These are phyloP conservation scores for Nephelium lappaceum DNA, from an alignment of 345 rosid species.

Conservation along the genomic window DNA sequence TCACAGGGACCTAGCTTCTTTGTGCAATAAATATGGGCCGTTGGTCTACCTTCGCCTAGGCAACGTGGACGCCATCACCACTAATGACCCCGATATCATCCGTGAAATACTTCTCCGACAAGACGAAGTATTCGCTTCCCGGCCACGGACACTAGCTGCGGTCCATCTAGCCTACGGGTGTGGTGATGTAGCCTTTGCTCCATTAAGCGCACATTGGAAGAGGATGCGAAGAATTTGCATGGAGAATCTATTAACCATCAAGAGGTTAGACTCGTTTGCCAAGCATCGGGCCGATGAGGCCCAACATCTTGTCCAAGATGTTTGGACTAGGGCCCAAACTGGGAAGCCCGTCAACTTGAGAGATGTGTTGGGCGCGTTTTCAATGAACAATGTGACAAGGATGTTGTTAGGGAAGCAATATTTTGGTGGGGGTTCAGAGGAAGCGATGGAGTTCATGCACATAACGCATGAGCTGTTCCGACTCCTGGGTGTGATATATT, in stretches of 20 bases:
- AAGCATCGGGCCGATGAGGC: constrained; percentile 55
- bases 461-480: constrained; percentile 71
- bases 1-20: constrained; percentile 67
- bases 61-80: constrained; percentile 72
- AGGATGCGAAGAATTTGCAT: constrained; percentile 70
- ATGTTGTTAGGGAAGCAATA: constrained; percentile 87
- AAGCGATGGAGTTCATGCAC: constrained; percentile 89
- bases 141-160: constrained; percentile 79
- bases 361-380: constrained; percentile 78
- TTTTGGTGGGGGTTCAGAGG: constrained; percentile 65
- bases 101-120: constrained; percentile 71
- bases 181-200: constrained; percentile 79
- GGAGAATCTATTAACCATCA: constrained; percentile 61
- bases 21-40: constrained; percentile 73
- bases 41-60: constrained; percentile 84
- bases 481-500: constrained; percentile 76
- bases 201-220: constrained; percentile 73
- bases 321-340: constrained; percentile 28
- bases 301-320: constrained; percentile 46
- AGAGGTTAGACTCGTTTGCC: constrained; percentile 50
- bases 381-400: constrained; percentile 91
- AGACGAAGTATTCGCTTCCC: constrained; percentile 81
- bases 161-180: constrained; percentile 80
- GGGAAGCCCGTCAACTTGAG: constrained; percentile 62
- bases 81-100: constrained; percentile 68